Evolutionary conservation across 176 grass and related monocot species (phyloP), one percentile per base, ranked within the genome.

Genomic region (Tuctoria greenei): DNA sequence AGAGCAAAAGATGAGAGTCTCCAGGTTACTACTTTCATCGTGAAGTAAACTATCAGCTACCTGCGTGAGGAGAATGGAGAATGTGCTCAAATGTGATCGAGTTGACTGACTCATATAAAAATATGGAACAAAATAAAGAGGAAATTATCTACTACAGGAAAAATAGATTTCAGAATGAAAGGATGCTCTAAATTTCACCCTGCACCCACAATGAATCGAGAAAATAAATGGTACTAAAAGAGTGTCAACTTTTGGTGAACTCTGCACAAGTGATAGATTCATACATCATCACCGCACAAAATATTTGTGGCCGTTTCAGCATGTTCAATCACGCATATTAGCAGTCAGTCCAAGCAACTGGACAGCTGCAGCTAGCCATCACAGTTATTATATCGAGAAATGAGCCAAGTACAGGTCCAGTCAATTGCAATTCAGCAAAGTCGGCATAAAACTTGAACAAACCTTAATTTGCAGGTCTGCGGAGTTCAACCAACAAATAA

Each of bases 1-100:
- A 63, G 95, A 99, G 90, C 95, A 95, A 75, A 99, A 99, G 21
- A 99, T 95, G 61, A 92, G 87, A 73, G 95, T 99, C 85, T 99
- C 95, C 44, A 99, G 63, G 77, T 91, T 99, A 79, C 91, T 99
- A 68, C 67, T 95, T 74, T 90, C 79, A 60, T 95, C 87, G 23
- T 99, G 95, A 86, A 99, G 95, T 84, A 99, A 90, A 81, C 87
- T 95, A 46, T 95, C 95, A 50, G 95, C 87, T 72, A 99, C 95
- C 95, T 99, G 79, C 56, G 36, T 21, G 62, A 80, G 42, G 21
- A 57, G 62, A 62, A 74, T 13, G 23, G 40, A 52, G 35, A 82
- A 84, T 58, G 68, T 10, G 44, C 34, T 80, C 35, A 52, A 66
- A 45, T 64, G 58, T 75, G 54, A 74, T 83, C 17, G n/a, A 61